A percentile compares a stretch with the other conserved stretches of the same genome.
phyloP scores from a whole-genome alignment of 179 eudicot genomes.

The Beta lomatogona region DNA sequence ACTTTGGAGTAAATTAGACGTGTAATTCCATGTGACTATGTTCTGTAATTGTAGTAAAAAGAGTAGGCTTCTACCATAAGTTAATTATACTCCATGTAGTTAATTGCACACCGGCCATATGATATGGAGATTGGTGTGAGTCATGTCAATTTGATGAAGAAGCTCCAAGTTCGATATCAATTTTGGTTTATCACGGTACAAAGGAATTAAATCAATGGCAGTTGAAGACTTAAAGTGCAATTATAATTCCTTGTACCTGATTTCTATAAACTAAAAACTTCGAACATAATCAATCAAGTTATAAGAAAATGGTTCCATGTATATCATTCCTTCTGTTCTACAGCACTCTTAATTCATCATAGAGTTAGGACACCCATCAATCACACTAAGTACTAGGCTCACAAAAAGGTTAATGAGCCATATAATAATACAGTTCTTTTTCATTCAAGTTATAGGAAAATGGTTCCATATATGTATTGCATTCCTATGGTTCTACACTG shows the following conservation, averaged over 20 bases:
- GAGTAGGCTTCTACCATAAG: conserved; percentile 33
- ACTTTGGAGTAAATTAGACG: conserved; percentile 47
- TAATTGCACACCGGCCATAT: conserved; percentile 11
- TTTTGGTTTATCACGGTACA: conserved; percentile 18
- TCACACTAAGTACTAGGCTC: too few species aligned
- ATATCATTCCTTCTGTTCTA: too few species aligned
- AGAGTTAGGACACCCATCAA: too few species aligned
- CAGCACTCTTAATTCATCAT: too few species aligned
- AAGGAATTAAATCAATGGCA: not conserved
- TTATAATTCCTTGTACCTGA: conserved; percentile 5
- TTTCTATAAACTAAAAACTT: not conserved
- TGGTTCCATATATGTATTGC: too few species aligned
- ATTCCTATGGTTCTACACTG: too few species aligned
- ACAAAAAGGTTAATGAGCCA: too few species aligned
- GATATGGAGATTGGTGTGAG: conserved; percentile 24
- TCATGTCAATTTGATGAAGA: conserved; percentile 26
- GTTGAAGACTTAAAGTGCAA: conserved; percentile 27
- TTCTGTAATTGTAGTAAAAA: conserved; percentile 34
- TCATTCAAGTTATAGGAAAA: too few species aligned
- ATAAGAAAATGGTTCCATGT: not conserved
- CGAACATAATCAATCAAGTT: not conserved
- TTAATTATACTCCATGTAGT: conserved; percentile 13
- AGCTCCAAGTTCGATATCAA: conserved; percentile 28
- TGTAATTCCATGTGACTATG: conserved; percentile 41
- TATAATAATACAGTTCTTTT: too few species aligned